phyloP scores from a whole-genome alignment of 768 basidiomycete genomes.

The Phlebiopsis flavidoalba region DNA sequence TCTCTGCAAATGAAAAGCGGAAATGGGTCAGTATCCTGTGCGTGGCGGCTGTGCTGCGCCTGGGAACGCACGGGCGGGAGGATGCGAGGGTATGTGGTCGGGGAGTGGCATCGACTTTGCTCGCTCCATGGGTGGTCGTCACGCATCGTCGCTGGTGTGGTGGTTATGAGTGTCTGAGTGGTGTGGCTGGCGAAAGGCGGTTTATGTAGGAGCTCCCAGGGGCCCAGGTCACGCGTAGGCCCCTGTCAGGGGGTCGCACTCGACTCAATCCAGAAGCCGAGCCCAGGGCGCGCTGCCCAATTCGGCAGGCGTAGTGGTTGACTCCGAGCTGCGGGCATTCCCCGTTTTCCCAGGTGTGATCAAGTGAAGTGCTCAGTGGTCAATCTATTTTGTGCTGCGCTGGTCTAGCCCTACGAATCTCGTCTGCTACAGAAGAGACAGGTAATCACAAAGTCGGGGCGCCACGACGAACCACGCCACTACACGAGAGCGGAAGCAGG shows the following conservation, averaged over 20 bases:
- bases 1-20: constrained; percentile 5
- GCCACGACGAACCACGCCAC: constrained; percentile 19
- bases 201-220: neutral
- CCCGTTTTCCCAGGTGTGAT: too few species aligned
- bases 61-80: constrained; percentile 12
- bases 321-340: neutral
- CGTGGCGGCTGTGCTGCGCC: neutral
- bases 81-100: constrained; percentile 7
- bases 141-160: neutral
- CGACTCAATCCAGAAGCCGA: constrained; percentile 2
- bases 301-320: neutral
- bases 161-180: neutral
- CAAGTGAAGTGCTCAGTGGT: neutral
- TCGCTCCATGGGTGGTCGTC: constrained; percentile 4
- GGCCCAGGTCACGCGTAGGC: neutral
- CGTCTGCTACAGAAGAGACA: constrained; percentile 11
- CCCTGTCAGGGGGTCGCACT: constrained; percentile 4
- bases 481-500: constrained; percentile 25
- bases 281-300: neutral
- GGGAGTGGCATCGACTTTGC: neutral
- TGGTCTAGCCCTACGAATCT: constrained; percentile 13
- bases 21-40: neutral
- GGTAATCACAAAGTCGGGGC: constrained; percentile 10
- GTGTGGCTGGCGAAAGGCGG: neutral
- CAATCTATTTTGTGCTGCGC: neutral